A percentile compares a stretch with the other conserved stretches of the same genome.
Conservation (phyloP, 352 stramenopile species). For the Globisporangium orthogonon region DNA sequence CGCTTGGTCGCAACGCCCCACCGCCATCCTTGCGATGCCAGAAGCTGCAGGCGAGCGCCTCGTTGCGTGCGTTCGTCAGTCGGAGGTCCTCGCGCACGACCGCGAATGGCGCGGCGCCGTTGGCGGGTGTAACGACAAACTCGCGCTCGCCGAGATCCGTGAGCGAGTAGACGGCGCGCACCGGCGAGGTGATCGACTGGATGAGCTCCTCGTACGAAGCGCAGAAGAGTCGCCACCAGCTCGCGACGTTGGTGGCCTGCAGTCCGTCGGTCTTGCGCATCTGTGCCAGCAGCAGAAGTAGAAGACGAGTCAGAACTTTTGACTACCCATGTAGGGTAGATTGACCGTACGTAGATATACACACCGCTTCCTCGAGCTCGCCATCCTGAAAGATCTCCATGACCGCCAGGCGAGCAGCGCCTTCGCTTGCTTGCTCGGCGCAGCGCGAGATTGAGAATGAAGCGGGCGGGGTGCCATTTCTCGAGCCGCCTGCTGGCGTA, state of each 20-base stretch:
- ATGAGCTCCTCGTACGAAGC: conserved; percentile 72
- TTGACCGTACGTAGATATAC: conserved; percentile 2
- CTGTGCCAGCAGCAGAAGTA: too few relatives aligned
- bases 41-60: conserved; percentile 67
- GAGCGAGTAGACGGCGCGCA: conserved; percentile 51
- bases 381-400: conserved; percentile 84
- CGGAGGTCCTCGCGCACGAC: conserved; percentile 51
- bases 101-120: conserved; percentile 3
- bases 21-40: conserved; percentile 27
- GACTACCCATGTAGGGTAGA: background rate
- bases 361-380: conserved; percentile 70
- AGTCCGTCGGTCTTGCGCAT: conserved; percentile 48
- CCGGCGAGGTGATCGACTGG: conserved; percentile 55
- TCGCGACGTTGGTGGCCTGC: conserved; percentile 40
- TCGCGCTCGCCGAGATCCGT: conserved; percentile 36
- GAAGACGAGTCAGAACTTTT: background rate
- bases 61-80: conserved; percentile 37
- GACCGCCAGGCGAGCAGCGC: background rate
- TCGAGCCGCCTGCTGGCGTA: too few relatives aligned
- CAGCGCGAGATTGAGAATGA: background rate
- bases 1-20: background rate
- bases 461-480: background rate
- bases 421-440: background rate
- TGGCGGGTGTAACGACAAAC: conserved; percentile 13
- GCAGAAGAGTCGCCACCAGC: conserved; percentile 68